Percentiles rank a stretch among this genome's conserved stretches.
These are phyloP conservation scores for Ettlia oleoabundans DNA, from an alignment of 139 green algal species.

Conservation along the genomic window DNA sequence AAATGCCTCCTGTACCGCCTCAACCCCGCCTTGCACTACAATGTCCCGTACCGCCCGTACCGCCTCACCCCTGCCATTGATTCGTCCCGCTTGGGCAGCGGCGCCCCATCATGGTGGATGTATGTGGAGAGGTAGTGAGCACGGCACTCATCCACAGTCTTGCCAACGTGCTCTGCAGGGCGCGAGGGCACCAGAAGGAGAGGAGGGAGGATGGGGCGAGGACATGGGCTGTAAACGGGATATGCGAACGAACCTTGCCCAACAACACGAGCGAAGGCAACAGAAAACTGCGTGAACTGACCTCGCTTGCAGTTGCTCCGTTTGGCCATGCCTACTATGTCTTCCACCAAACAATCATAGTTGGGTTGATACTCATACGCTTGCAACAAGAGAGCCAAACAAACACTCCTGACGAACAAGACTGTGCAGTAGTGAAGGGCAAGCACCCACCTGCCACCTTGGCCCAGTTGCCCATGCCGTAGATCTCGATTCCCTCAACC, in stretches of 20 bases:
- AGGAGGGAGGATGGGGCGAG: not conserved
- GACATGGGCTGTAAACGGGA: too few species aligned
- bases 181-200: not conserved
- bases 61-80: constrained; percentile 58
- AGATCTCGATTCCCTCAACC: constrained; percentile 91
- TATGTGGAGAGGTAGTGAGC: constrained; percentile 89
- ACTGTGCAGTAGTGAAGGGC: not conserved
- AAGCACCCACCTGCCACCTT: constrained; percentile 61
- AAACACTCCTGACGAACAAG: too few species aligned
- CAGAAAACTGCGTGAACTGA: too few species aligned
- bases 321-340: too few species aligned
- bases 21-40: not conserved
- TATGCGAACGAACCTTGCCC: too few species aligned
- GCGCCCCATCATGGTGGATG: constrained; percentile 72
- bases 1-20: not conserved
- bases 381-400: too few species aligned
- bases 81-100: constrained; percentile 63
- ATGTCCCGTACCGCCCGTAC: not conserved
- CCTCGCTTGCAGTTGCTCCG: too few species aligned
- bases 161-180: constrained; percentile 83
- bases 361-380: too few species aligned
- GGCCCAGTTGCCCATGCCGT: constrained; percentile 93
- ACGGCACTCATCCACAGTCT: constrained; percentile 72
- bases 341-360: too few species aligned
- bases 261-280: too few species aligned